phyloP scores from a whole-genome alignment of 169 alveolate species.

The Cryptosporidium viatorum region DNA sequence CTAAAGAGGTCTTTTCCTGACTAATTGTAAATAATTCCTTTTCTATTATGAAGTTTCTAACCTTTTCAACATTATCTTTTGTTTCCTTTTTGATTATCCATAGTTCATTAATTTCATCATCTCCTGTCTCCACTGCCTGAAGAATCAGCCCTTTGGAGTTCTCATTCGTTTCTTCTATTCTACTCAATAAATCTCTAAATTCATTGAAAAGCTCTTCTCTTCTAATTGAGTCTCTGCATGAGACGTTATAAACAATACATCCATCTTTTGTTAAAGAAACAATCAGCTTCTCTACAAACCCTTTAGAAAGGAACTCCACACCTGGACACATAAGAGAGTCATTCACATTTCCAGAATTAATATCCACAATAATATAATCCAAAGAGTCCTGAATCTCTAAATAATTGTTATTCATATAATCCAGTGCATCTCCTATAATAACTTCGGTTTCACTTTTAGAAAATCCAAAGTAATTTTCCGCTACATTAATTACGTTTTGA shows the following conservation, averaged over 20 bases:
- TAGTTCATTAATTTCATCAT: slow-evolving; percentile 66
- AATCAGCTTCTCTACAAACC: slow-evolving; percentile 19
- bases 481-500: slow-evolving; percentile 21
- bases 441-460: not conserved
- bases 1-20: not conserved
- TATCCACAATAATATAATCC: slow-evolving; percentile 65
- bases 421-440: slow-evolving; percentile 47
- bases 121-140: slow-evolving; percentile 36
- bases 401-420: not conserved
- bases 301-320: slow-evolving; percentile 1
- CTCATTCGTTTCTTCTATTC: not conserved
- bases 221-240: slow-evolving; percentile 46
- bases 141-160: not conserved
- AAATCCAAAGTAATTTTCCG: slow-evolving; percentile 42
- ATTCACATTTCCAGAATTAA: slow-evolving; percentile 41
- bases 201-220: slow-evolving; percentile 24
- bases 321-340: slow-evolving; percentile 75
- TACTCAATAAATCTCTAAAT: not conserved
- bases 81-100: slow-evolving; percentile 57
- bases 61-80: not conserved
- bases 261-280: slow-evolving; percentile 10
- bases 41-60: slow-evolving; percentile 19
- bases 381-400: not conserved
- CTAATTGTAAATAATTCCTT: not conserved
- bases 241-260: slow-evolving; percentile 44